phyloP scores from a whole-genome alignment of 257 asterid genomes.

The Lithospermum erythrorhizon region DNA sequence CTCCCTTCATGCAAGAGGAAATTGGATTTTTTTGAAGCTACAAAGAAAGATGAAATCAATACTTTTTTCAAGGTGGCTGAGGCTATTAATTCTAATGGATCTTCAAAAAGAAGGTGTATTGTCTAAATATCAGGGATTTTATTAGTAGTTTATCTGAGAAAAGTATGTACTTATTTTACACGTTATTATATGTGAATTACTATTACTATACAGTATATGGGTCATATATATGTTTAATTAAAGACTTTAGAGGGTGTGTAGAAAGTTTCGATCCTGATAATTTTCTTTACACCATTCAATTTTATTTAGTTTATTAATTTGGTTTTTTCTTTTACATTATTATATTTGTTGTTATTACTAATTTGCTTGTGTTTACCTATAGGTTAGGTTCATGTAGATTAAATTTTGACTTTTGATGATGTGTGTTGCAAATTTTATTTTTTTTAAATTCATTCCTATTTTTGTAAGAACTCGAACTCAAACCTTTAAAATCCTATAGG shows the following conservation, averaged over 20 bases:
- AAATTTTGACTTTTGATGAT: too few relatives aligned
- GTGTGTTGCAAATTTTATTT: too few relatives aligned
- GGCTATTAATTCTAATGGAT: constrained; percentile 4
- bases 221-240: background rate
- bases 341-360: background rate
- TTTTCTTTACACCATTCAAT: background rate
- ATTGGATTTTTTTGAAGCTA: background rate
- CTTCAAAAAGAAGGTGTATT: background rate
- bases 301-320: too few relatives aligned
- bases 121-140: background rate
- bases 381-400: too few relatives aligned
- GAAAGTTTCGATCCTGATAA: background rate
- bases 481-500: too few relatives aligned
- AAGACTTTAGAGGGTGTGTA: too few relatives aligned
- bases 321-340: too few relatives aligned
- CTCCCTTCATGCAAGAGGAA: constrained; percentile 40
- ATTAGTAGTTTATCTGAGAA: background rate
- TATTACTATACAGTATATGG: background rate
- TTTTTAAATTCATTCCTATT: too few relatives aligned
- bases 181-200: background rate
- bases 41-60: background rate
- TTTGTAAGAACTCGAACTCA: too few relatives aligned
- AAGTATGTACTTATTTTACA: background rate
- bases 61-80: constrained; percentile 30
- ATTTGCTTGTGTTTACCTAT: background rate